These are phyloP conservation scores for Leishmania turanica DNA, from an alignment of 208 protist genomes.

Conservation along the genomic window DNA sequence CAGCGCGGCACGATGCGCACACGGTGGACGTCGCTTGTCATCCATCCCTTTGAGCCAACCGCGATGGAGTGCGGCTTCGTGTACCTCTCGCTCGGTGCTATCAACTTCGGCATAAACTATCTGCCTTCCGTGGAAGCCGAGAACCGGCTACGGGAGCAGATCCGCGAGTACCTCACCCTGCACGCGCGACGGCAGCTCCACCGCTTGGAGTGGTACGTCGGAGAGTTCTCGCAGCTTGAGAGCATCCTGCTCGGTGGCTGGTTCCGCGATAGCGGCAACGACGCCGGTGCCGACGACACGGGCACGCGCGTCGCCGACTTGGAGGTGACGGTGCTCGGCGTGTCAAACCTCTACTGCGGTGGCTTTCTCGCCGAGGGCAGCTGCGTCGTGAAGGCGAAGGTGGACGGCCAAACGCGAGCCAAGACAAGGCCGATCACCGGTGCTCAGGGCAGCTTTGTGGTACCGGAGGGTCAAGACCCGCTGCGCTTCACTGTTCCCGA, in stretches of 20 bases:
- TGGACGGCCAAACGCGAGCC: conserved; percentile 40
- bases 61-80: conserved; percentile 63
- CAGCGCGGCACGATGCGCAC: conserved; percentile 57
- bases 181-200: conserved; percentile 61
- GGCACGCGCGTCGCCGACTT: conserved; percentile 29
- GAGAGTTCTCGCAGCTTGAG: conserved; percentile 57
- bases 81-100: conserved; percentile 59
- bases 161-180: conserved; percentile 52
- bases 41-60: conserved; percentile 37
- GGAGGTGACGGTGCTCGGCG: conserved; percentile 42
- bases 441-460: conserved; percentile 46
- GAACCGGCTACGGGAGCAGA: conserved; percentile 68
- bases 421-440: conserved; percentile 39
- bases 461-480: conserved; percentile 35
- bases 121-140: conserved; percentile 72
- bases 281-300: conserved; percentile 4
- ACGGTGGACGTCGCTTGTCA: conserved; percentile 68
- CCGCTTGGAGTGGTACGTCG: conserved; percentile 82
- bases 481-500: conserved; percentile 52
- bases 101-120: conserved; percentile 78
- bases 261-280: conserved; percentile 25
- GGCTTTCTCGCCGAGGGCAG: conserved; percentile 42
- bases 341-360: conserved; percentile 54
- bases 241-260: conserved; percentile 39
- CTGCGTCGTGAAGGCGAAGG: conserved; percentile 64